A percentile compares a stretch with the other conserved stretches of the same genome.
Conservation (phyloP, 148 eudicot genomes). For the Persicaria tinctoria region DNA sequence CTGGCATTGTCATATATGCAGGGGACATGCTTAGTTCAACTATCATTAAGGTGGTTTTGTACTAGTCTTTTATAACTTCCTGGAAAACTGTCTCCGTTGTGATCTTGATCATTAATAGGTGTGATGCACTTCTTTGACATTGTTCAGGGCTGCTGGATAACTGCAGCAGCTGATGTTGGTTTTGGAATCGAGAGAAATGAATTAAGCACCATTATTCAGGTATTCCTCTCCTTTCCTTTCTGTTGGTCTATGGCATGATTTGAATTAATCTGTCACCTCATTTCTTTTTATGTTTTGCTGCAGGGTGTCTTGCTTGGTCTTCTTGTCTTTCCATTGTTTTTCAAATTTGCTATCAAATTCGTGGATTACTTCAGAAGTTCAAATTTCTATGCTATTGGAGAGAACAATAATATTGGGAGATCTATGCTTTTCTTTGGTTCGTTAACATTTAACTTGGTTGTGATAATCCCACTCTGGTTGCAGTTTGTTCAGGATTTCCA, state of each 20-base stretch:
- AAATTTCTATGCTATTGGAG: slow-evolving; percentile 19
- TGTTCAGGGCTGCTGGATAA: slow-evolving; percentile 27
- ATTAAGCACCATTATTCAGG: slow-evolving; percentile 82
- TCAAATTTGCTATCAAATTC: slow-evolving; percentile 34
- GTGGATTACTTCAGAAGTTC: slow-evolving; percentile 23
- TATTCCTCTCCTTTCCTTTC: slow-evolving; percentile 11
- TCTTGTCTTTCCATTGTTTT: slow-evolving; percentile 62
- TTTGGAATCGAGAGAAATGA: slow-evolving; percentile 56
- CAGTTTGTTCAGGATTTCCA: slow-evolving; percentile 69
- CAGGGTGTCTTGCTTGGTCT: slow-evolving; percentile 85
- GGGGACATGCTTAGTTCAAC: slow-evolving; percentile 82
- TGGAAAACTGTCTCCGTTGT: background rate
- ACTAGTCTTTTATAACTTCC: slow-evolving; percentile 10
- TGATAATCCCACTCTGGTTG: slow-evolving; percentile 66
- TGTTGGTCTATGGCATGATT: background rate
- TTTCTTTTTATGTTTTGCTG: slow-evolving; percentile 12
- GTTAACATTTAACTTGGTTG: slow-evolving; percentile 34
- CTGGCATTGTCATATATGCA: slow-evolving; percentile 69
- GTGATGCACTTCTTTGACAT: slow-evolving; percentile 21
- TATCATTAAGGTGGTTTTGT: slow-evolving; percentile 42
- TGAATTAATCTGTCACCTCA: background rate
- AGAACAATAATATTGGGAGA: slow-evolving; percentile 35
- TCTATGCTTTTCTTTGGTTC: slow-evolving; percentile 57
- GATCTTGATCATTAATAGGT: background rate
- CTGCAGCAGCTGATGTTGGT: slow-evolving; percentile 23